Base-by-base conservation (phyloP, 1,139 yeast genomes). In the Magnusiomyces sp. region DNA sequence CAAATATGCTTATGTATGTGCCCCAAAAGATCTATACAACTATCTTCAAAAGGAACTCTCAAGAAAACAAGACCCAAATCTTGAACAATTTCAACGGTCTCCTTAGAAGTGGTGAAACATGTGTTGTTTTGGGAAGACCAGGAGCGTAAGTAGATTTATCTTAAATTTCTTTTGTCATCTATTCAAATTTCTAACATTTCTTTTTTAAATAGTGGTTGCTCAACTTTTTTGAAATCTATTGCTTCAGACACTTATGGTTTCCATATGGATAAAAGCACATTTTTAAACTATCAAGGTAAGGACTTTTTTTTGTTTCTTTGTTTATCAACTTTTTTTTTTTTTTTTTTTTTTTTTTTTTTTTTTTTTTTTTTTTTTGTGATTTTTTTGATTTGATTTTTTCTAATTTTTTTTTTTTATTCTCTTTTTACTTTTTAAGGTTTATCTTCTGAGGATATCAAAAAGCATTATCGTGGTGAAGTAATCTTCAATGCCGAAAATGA, bases 61-160 rank as follows among this genome's bases (percentile, higher is more conserved):
- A 57, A 43, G 54, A 54, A 32, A 51, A 63, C 14, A 61, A 65
- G 60, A 80, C 72, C 48, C 80, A 81, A 53, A 84, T 84, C 53
- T 67, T 82, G 58, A 76, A 78, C 58, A 72, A 81, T 23, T 80
- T 83, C 80, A 85, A 83, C 56, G 90, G 84, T 27, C 59, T 80
- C 6, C 70, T 82, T 54, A 69, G 71, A 43, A 84, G 92, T 1
- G 90, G n/a, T n/a, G n/a, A n/a, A n/a, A n/a, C n/a, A n/a, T n/a
- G n/a, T n/a, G n/a, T n/a, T n/a, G n/a, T n/a, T 95, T 49, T 84
- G 41, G 94, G 92, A 40, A 76, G 89, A 63, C 94, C 94, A 0
- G 94, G 94, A 32, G 42, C 46, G 52, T 49, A 43, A 2, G 52
- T 20, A 9, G 4, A 33, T 19, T 32, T 45, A 23, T 16, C 14